phyloP scores from a whole-genome alignment of 202 grass and related monocot species.

The Schoenoplectus triqueter region DNA sequence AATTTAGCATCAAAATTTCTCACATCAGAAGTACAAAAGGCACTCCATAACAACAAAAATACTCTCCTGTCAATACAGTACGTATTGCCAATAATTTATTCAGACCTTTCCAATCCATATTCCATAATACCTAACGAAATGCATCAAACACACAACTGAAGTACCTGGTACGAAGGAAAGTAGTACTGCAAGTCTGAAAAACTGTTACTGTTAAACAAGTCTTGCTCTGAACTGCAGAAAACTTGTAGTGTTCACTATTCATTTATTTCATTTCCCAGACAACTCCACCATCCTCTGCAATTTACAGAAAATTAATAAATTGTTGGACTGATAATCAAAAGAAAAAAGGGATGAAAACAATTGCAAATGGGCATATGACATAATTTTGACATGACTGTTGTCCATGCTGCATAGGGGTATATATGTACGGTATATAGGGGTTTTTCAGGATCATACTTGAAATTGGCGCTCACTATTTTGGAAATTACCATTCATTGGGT shows the following conservation, averaged over 20 bases:
- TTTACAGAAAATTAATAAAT: constrained; percentile 16
- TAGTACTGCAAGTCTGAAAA: neutral
- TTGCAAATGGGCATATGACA: neutral
- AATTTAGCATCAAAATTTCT: neutral
- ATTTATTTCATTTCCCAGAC: constrained; percentile 35
- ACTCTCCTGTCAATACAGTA: neutral
- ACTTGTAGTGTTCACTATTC: neutral
- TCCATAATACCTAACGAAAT: neutral
- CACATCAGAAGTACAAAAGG: neutral
- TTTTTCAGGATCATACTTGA: neutral
- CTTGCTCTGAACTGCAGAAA: neutral
- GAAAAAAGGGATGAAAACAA: neutral
- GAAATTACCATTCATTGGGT: neutral
- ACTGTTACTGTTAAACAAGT: neutral
- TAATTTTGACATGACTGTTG: neutral
- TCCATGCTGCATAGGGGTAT: neutral
- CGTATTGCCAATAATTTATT: neutral
- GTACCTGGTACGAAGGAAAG: neutral
- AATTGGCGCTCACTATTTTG: neutral
- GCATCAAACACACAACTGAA: neutral
- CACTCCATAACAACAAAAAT: neutral
- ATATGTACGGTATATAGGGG: neutral
- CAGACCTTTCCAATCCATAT: neutral
- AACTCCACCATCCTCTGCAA: constrained; percentile 32
- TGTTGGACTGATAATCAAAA: constrained; percentile 8